Conservation (phyloP, 2,329 filamentous ascomycete species). For the Penicillium sp. region DNA sequence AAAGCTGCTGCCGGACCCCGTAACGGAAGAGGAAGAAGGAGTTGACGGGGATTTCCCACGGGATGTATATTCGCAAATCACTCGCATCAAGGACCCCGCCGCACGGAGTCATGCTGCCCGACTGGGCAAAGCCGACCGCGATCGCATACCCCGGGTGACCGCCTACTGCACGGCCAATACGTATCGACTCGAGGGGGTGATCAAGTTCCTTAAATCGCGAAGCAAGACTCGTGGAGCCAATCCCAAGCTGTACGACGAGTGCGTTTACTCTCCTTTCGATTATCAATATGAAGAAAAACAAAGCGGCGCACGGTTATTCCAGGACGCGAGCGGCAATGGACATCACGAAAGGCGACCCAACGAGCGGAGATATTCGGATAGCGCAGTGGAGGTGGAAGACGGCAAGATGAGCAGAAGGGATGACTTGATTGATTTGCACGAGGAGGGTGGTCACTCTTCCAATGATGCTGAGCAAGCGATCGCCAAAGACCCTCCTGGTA, state of each 20-base stretch:
- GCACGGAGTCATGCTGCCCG: constrained; percentile 87
- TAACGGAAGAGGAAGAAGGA: constrained; percentile 73
- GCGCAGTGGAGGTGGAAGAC: constrained; percentile 65
- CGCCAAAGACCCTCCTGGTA: constrained; percentile 55
- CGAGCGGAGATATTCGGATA: constrained; percentile 65
- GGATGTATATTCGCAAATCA: constrained; percentile 97
- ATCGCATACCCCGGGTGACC: constrained; percentile 81
- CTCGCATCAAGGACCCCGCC: constrained; percentile 92
- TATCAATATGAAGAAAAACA: constrained; percentile 58
- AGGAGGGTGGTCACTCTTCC: constrained; percentile 34
- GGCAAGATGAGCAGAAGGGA: constrained; percentile 55
- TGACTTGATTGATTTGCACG: constrained; percentile 61
- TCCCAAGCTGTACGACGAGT: constrained; percentile 94
- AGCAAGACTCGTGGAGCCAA: constrained; percentile 71
- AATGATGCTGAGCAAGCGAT: constrained; percentile 26
- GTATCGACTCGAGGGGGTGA: constrained; percentile 83
- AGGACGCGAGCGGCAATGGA: constrained; percentile 31
- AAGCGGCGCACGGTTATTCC: constrained; percentile 29
- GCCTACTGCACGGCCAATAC: constrained; percentile 93
- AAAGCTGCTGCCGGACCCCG: constrained; percentile 90
- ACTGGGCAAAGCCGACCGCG: constrained; percentile 87
- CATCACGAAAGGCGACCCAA: constrained; percentile 37
- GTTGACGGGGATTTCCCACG: constrained; percentile 84
- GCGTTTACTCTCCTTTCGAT: constrained; percentile 90
- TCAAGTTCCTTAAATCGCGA: constrained; percentile 85